Evolutionary conservation across 192 early-diverging fungal species (phyloP).

Genomic region (Dissophora globulifera): DNA sequence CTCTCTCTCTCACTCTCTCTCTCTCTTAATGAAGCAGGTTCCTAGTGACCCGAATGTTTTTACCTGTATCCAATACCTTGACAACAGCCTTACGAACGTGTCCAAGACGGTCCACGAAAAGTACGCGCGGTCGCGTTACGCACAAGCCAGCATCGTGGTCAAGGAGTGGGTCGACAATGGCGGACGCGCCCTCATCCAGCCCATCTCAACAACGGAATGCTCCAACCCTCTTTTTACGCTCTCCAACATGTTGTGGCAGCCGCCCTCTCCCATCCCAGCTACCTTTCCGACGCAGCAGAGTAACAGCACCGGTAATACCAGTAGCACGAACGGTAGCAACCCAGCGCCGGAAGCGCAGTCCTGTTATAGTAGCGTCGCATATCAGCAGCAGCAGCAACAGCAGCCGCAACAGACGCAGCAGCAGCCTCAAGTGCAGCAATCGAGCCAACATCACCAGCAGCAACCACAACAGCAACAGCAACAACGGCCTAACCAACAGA

Average conservation of each 20-base stretch:
- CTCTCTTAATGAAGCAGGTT: no score
- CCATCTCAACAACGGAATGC: constrained; percentile 36
- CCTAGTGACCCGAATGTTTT: constrained; percentile 40
- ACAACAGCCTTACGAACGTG: constrained; percentile 49
- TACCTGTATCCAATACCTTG: constrained; percentile 42
- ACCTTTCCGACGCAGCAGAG: constrained; percentile 32
- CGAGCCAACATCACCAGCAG: not conserved
- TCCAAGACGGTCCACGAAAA: constrained; percentile 53
- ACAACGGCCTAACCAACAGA: constrained; percentile 4
- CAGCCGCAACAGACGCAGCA: constrained; percentile 2
- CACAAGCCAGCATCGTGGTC: constrained; percentile 55
- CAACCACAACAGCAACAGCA: constrained; percentile 7
- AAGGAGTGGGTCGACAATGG: constrained; percentile 55
- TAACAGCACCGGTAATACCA: not conserved
- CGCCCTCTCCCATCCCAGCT: constrained; percentile 45
- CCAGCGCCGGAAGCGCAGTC: constrained; percentile 17
- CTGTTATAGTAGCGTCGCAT: constrained; percentile 4
- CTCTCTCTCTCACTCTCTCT: no score
- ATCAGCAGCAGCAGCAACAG: not conserved
- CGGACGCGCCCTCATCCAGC: constrained; percentile 39
- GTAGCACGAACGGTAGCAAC: no score
- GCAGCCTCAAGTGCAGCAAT: not conserved
- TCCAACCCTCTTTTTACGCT: constrained; percentile 31
- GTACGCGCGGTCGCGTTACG: constrained; percentile 41
- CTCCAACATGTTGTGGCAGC: constrained; percentile 51